Base-by-base conservation (phyloP, 2,329 filamentous ascomycete species). In the Byssothecium circinans region DNA sequence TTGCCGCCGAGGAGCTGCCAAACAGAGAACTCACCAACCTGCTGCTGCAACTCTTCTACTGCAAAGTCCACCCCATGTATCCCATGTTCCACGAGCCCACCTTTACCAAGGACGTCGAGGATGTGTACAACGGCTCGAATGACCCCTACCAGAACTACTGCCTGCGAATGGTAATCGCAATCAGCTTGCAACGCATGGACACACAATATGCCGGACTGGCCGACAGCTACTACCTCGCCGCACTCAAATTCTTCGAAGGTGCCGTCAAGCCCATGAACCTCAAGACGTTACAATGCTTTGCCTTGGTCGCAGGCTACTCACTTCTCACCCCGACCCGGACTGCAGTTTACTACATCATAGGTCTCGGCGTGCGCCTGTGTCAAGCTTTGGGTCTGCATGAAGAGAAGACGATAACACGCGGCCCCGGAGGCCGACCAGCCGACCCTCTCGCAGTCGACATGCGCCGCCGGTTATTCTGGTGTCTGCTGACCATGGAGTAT, bases 171-270 rank as follows among this genome's bases (percentile, higher is more conserved):
- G 89, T 96, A 43, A 85, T 97, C 64, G 92, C 94, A 23, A 95
- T 96, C 63, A 92, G 90, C 68, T 82, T 97, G 71, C 92, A 97
- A 71, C 96, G 95, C 70, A 80, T 96, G 62, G 89, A 91, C 65
- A 83, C 86, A 0, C 85, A 89, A 56, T 97, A 94, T 69, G 91
- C 91, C n/a, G 91, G 91, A 19, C 77, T 97, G 22, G 92, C 94
- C 23, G 92, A 97, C 71, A 91, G 90, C 66, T 97, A 95, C 73
- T 97, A 96, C 64, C 80, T 96, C 18, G 88, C 91, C 19, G 92
- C 92, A 4, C 85, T 97, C 74, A 84, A 86, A 52, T 86, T 86
- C 60, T 84, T 97, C 52, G 89, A 96, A 68, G 83, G 84, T 2
- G 85, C 95, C 10, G 81, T 97, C 45, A 85, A 86, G 43, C 85